These are phyloP conservation scores for Umbelopsis sp. DNA, from an alignment of 371 early-diverging fungal genomes.

Conservation along the genomic window DNA sequence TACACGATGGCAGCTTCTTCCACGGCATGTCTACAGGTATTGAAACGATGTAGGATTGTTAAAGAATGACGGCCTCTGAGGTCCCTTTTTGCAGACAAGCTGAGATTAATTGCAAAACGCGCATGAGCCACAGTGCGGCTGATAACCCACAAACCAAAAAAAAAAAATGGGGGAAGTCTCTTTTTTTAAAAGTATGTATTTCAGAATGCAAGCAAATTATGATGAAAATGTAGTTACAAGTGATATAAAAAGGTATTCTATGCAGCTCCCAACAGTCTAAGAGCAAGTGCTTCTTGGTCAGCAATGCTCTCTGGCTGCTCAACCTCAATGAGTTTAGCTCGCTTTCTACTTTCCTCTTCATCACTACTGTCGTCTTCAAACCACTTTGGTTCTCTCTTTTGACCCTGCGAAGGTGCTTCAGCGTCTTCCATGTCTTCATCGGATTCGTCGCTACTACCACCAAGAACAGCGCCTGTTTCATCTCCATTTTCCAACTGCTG, in stretches of 20 bases:
- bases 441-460: conserved; percentile 32
- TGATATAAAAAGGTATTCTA: conserved; percentile 16
- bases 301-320: conserved; percentile 67
- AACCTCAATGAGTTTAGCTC: conserved; percentile 57
- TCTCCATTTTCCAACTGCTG: conserved; percentile 22
- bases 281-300: conserved; percentile 69
- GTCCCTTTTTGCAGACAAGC: not conserved
- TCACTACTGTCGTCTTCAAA: conserved; percentile 32
- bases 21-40: not conserved
- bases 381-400: conserved; percentile 42
- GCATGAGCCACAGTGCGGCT: conserved; percentile 5
- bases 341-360: conserved; percentile 44
- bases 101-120: not conserved
- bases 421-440: conserved; percentile 35
- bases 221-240: conserved; percentile 13
- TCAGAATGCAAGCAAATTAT: conserved; percentile 4
- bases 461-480: conserved; percentile 27
- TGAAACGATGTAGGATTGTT: not conserved
- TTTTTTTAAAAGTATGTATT: not conserved
- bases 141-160: not conserved
- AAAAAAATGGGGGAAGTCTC: too few relatives aligned
- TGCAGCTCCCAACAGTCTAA: conserved; percentile 48
- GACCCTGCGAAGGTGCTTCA: conserved; percentile 28
- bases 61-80: not conserved
- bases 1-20: conserved; percentile 2